Conservation (phyloP, 2,329 filamentous ascomycete species). For the Dactylellina sp. region DNA sequence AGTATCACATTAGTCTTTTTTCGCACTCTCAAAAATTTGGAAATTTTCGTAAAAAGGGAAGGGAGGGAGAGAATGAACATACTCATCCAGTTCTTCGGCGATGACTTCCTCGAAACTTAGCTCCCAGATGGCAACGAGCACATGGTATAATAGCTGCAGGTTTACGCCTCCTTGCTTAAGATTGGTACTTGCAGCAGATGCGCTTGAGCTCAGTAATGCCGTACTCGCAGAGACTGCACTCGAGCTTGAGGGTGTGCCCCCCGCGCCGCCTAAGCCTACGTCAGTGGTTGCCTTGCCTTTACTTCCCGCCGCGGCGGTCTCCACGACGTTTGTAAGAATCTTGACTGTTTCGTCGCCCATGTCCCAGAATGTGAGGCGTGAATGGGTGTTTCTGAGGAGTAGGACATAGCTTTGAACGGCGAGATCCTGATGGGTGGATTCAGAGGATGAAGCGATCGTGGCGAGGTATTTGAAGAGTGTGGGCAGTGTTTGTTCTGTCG, state of each 20-base stretch:
- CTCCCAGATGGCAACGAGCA: conserved; percentile 94
- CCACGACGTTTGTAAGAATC: conserved; percentile 34
- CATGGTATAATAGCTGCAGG: conserved; percentile 91
- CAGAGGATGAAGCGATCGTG: conserved; percentile 82
- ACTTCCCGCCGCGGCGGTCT: conserved; percentile 50
- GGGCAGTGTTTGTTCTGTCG: conserved; percentile 76
- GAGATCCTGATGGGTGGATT: conserved; percentile 93
- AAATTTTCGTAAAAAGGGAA: too few relatives aligned
- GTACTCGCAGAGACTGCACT: conserved; percentile 1
- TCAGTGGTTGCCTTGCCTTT: conserved; percentile 46
- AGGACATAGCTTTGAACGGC: conserved; percentile 91
- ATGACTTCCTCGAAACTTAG: conserved; percentile 86
- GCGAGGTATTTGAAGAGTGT: conserved; percentile 88
- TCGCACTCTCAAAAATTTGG: too few relatives aligned
- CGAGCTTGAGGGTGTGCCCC: too few relatives aligned
- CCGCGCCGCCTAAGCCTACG: conserved; percentile 11
- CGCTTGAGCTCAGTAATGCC: conserved; percentile 8
- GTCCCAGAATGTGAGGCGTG: conserved; percentile 88
- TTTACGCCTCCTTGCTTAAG: conserved; percentile 85
- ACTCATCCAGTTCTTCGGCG: conserved; percentile 88
- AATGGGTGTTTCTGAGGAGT: conserved; percentile 78
- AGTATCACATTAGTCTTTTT: too few relatives aligned
- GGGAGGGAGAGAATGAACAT: conserved; percentile 63
- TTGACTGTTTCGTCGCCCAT: conserved; percentile 80
- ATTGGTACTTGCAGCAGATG: conserved; percentile 69